Evolutionary conservation across 192 early-diverging fungal genomes (phyloP), one percentile per base, ranked within the genome.

Genomic region (Gonapodya sp.): DNA sequence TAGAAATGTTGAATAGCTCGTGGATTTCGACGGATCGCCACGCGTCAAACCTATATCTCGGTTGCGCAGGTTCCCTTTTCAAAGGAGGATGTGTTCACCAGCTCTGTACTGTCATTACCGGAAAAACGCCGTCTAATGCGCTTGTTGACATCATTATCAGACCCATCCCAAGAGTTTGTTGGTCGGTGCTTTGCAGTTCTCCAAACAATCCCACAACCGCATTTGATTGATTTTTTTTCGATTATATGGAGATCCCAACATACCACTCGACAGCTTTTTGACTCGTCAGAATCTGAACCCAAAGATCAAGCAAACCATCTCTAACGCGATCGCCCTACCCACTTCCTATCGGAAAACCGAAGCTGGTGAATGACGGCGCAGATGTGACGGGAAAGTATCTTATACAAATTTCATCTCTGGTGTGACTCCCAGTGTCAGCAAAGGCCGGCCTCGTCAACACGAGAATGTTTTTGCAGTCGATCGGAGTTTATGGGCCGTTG

Each of bases 101-200:
- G 90, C 79, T 89, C 92, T 31, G 85, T 90, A 30, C 87, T 97
- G 18, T 86, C 85, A 2, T 84, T 97, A 36, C 84, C 94, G 46
- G 97, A 97, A 36, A 98, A 98, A 85, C 87, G 97, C 80, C 89
- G 92, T 74, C 83, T 98, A 83, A 98, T 98, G 97, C 91, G 92
- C 82, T 93, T 96, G 81, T 84, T 98, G 80, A 92, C 91, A 2
- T 74, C 79, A 31, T 24, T 64, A 16, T 64, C 46, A 82, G 74
- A 2, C 35, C 2, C 0, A 80, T 0, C 14, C 18, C 2, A 79
- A 81, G 0, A 34, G 73, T 30, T 84, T 2, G 18, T 8, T 33
- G 73, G 79, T 35, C 36, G 36, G 35, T 85, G 37, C 37, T 74
- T 2, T 35, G 0, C n/a, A 18, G 2, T 0, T 31, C 34, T 30